Evolutionary conservation across 257 asterid species (phyloP).

Genomic region (Pogostemon cablin): DNA sequence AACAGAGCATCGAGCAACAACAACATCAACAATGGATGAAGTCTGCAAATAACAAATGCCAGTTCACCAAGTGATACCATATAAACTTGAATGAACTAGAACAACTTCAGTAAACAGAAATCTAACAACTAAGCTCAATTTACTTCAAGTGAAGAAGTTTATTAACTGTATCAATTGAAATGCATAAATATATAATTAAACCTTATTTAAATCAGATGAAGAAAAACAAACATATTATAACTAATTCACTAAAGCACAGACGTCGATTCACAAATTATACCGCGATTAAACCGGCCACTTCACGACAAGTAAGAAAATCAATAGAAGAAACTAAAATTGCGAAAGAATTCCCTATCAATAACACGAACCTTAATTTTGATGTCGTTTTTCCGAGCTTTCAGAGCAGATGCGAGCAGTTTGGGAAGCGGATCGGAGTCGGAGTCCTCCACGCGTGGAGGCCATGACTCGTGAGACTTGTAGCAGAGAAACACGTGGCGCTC

Average conservation of each 20-base stretch:
- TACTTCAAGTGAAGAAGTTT: background rate
- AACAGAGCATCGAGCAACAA: constrained; percentile 12
- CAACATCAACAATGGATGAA: constrained; percentile 13
- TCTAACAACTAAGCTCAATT: background rate
- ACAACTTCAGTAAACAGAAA: constrained; percentile 7
- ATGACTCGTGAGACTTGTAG: constrained; percentile 76
- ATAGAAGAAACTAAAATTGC: background rate
- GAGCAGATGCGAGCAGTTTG: constrained; percentile 58
- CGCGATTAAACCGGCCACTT: background rate
- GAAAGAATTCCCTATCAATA: background rate
- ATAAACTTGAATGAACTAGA: constrained; percentile 11
- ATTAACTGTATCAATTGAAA: background rate
- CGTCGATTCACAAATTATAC: constrained; percentile 9
- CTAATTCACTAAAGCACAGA: background rate
- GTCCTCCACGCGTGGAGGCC: constrained; percentile 85
- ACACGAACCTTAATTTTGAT: constrained; percentile 56
- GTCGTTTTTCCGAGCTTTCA: constrained; percentile 69
- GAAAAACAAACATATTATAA: constrained; percentile 14
- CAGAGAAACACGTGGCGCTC: constrained; percentile 90
- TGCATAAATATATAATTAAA: background rate
- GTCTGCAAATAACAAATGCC: constrained; percentile 9
- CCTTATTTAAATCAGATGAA: background rate
- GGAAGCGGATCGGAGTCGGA: constrained; percentile 91
- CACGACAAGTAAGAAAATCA: background rate
- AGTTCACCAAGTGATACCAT: constrained; percentile 16